Evolutionary conservation across 176 grass and related monocot genomes (phyloP), one percentile per base, ranked within the genome.

Genomic region (Secale cereale): DNA sequence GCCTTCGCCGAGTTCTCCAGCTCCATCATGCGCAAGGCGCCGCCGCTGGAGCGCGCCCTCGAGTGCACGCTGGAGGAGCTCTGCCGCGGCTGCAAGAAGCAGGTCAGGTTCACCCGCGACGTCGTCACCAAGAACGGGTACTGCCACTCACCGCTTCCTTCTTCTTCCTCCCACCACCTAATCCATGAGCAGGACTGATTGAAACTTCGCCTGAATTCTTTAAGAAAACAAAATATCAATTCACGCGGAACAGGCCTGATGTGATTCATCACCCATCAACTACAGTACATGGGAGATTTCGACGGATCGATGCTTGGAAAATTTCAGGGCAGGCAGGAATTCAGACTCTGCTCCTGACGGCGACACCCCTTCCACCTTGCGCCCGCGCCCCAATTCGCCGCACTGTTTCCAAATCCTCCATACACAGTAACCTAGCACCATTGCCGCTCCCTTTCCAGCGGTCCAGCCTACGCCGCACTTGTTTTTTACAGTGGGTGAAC

Each of bases 11-110:
- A 92, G 59, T 93, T 95, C 86, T 91, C 93, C 17, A 91, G 87
- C 70, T 93, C 96, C 76, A 93, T 95, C 83, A 77, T 92, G 85
- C 86, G 89, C 78, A 95, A 98, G 92, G 87, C 91, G 2, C 96
- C 93, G 86, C 89, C 93, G 46, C 77, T 85, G 19, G 96, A 98
- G 74, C 88, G 83, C 73, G 85, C 87, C 73, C 93, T 98, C 36
- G 96, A 94, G 81, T 98, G 96, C 91, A 90, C 89, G 60, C 93
- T 98, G 33, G 93, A 98, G 96, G 96, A 98, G 37, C 96, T 98
- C 85, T 89, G 56, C 90, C 88, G 67, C 40, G 96, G 96, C 5
- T 95, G 91, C 93, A 98, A 92, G 85, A 98, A 92, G 89, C 91
- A 98, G 74, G 85, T 91, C 63, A 95, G 84, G 45, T 94, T 94